Evolutionary conservation across 371 early-diverging fungal genomes (phyloP).

Genomic region (Edhazardia aedis): DNA sequence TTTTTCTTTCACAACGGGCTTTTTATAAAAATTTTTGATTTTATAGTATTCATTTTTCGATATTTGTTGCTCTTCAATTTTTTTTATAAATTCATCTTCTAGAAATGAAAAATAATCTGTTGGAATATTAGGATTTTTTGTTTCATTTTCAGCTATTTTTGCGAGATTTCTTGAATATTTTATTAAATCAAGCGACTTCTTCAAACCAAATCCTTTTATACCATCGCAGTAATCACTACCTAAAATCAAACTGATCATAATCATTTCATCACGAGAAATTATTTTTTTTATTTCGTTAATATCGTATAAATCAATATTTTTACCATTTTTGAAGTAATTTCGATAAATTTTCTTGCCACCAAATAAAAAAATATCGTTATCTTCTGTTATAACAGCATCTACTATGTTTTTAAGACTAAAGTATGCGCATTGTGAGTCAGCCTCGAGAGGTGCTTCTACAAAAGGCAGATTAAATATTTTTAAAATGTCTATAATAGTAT

Average conservation of each 20-base stretch:
- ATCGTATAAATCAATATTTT: constrained; percentile 54
- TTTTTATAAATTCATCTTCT: too few species aligned
- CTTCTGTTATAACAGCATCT: constrained; percentile 90
- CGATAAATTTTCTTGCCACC: constrained; percentile 66
- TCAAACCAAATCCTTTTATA: constrained; percentile 67
- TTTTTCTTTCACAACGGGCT: too few species aligned
- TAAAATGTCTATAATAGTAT: constrained; percentile 49
- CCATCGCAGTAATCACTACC: constrained; percentile 95
- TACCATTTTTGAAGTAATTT: constrained; percentile 71
- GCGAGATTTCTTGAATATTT: too few species aligned
- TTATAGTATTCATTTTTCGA: too few species aligned
- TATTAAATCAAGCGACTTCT: too few species aligned
- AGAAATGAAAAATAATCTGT: too few species aligned
- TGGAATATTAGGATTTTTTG: too few species aligned
- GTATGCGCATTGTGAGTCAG: constrained; percentile 82
- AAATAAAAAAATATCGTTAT: constrained; percentile 85
- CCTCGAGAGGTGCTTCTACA: constrained; percentile 75
- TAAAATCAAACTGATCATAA: constrained; percentile 63
- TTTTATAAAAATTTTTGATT: too few species aligned
- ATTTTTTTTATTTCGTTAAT: constrained; percentile 53
- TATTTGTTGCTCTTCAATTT: too few species aligned
- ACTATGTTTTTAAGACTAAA: constrained; percentile 53
- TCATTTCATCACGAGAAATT: constrained; percentile 53
- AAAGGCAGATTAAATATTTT: constrained; percentile 76
- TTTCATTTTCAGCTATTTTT: too few species aligned